Evolutionary conservation across 2,329 filamentous ascomycete species (phyloP), one percentile per base, ranked within the genome.

Genomic region (Monilinia fructigena): DNA sequence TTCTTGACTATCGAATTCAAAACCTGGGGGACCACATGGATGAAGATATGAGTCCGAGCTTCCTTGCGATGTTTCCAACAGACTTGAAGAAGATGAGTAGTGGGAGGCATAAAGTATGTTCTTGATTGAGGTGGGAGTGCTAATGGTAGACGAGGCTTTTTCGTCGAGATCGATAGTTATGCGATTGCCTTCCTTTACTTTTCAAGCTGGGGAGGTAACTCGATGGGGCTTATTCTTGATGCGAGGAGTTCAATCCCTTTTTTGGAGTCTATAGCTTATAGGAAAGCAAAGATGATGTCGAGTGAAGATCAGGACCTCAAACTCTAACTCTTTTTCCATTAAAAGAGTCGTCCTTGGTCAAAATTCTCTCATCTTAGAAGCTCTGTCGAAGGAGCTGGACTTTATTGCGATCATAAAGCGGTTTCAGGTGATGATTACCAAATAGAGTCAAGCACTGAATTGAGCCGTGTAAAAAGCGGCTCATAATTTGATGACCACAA

Each of bases 191-290:
- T 81, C 77, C 68, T 52, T 35, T 67, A 70, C 73, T 73, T 76
- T 74, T 71, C 68, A 70, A 72, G 73, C 74, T 74, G 72, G 76
- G 77, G 78, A 80, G 84, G 91, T 97, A 96, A 98, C 94, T 97
- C 93, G 93, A 98, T 96, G 94, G 94, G 94, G 94, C 94, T 97
- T 93, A 98, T 97, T 97, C 92, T 97, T 90, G 94, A 93, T 86
- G 90, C 93, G 93, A 97, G 92, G 90, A 90, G 90, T 85, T 75
- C 76, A 74, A 47, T 69, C 78, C 79, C 35, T 70, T 79, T 80
- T 79, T 80, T 74, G 70, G 78, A 78, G 79, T 82, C 80, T 79
- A 79, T 82, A 82, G 80, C 80, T 83, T 82, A 82, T 82, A 77
- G 78, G 74, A 82, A 83, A 83, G 80, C 80, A 79, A 81, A 66